A percentile compares a stretch with the other conserved stretches of the same genome.
These are phyloP conservation scores for Pseudopithomyces maydicus DNA, from an alignment of 2,329 filamentous ascomycete genomes.

Conservation along the genomic window DNA sequence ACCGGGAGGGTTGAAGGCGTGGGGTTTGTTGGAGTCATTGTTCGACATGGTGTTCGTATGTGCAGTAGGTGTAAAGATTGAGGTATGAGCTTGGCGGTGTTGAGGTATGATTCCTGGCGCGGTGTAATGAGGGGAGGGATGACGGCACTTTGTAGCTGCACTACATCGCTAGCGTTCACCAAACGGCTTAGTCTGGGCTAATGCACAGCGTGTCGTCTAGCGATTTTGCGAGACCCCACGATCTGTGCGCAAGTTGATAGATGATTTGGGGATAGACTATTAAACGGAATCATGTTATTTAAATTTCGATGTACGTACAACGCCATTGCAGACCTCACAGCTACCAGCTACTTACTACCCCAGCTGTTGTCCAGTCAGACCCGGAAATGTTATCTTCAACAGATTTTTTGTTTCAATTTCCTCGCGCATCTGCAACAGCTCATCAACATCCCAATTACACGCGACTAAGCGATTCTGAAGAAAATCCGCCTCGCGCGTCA, in stretches of 20 bases:
- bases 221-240: too few species aligned
- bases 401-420: background rate
- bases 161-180: background rate
- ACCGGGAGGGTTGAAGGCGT: slow-evolving; percentile 34
- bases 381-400: background rate
- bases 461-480: background rate
- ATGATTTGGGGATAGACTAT: too few species aligned
- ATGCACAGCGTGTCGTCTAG: background rate
- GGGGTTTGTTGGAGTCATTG: slow-evolving; percentile 24
- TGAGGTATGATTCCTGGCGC: background rate
- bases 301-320: too few species aligned
- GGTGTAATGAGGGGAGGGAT: background rate
- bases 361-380: background rate
- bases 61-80: background rate
- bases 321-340: too few species aligned
- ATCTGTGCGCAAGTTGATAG: too few species aligned
- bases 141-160: background rate
- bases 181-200: background rate
- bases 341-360: too few species aligned
- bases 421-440: background rate
- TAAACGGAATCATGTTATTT: too few species aligned
- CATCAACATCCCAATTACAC: background rate
- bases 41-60: background rate
- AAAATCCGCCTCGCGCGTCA: background rate
- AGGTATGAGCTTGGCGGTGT: background rate